These are phyloP conservation scores for Beauveria pseudobassiana DNA, from an alignment of 2,329 filamentous ascomycete genomes.

Conservation along the genomic window DNA sequence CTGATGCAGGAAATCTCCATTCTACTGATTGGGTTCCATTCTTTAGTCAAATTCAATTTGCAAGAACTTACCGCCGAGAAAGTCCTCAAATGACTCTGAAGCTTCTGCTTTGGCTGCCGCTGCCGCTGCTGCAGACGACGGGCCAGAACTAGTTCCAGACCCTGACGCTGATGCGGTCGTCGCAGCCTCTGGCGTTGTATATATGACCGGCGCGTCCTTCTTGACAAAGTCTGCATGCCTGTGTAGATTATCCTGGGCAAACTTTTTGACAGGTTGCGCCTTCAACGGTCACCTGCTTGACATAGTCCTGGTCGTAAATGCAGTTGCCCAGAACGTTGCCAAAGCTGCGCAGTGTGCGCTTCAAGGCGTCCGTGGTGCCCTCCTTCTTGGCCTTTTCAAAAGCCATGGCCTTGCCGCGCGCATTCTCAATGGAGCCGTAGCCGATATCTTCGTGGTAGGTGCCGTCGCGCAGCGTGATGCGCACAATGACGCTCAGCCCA, in stretches of 20 bases:
- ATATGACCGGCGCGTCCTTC: constrained; percentile 34
- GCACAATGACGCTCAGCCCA: constrained; percentile 82
- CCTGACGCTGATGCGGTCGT: not conserved
- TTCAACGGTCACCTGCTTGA: constrained; percentile 84
- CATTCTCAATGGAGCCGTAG: constrained; percentile 94
- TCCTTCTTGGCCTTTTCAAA: constrained; percentile 99
- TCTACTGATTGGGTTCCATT: not conserved
- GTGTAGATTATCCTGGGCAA: constrained; percentile 72
- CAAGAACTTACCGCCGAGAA: constrained; percentile 36
- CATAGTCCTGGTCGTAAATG: constrained; percentile 93
- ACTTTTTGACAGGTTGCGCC: constrained; percentile 61
- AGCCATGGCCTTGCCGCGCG: constrained; percentile 86
- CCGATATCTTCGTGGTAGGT: constrained; percentile 98
- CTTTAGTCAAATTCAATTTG: not conserved
- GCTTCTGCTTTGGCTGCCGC: constrained; percentile 4
- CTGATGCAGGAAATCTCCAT: not conserved
- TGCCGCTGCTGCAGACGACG: constrained; percentile 33
- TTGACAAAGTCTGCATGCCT: constrained; percentile 71
- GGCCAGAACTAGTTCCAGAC: not conserved
- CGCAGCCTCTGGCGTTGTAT: not conserved
- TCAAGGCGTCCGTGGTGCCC: constrained; percentile 88
- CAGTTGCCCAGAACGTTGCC: constrained; percentile 98
- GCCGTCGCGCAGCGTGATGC: constrained; percentile 84
- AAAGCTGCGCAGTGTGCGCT: constrained; percentile 82
- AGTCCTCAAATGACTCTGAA: constrained; percentile 42